phyloP scores from a whole-genome alignment of 1,284 basidiomycete genomes.

The Apiotrichum akiyoshidainum region DNA sequence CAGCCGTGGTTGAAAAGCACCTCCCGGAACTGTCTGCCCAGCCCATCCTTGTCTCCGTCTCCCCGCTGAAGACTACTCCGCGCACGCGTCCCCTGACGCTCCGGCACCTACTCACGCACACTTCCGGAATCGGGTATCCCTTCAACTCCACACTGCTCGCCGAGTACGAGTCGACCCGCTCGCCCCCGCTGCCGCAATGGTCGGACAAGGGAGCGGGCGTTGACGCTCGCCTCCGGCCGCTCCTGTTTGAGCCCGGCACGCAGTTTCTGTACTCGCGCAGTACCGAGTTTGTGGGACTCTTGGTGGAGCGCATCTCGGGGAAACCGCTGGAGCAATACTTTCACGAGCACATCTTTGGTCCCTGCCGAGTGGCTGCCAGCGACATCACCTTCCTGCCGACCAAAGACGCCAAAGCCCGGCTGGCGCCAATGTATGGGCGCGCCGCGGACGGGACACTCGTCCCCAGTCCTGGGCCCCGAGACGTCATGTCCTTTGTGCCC shows the following conservation, averaged over 20 bases:
- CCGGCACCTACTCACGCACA: slow-evolving; percentile 41
- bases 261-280: slow-evolving; percentile 14
- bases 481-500: too few species aligned
- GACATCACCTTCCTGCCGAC: slow-evolving; percentile 37
- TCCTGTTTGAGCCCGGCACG: slow-evolving; percentile 27
- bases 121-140: slow-evolving; percentile 17
- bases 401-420: slow-evolving; percentile 20
- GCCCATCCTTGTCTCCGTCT: slow-evolving; percentile 31
- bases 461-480: slow-evolving; percentile 27
- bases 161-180: slow-evolving; percentile 3
- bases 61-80: slow-evolving; percentile 22
- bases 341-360: slow-evolving; percentile 38
- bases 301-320: slow-evolving; percentile 16
- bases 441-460: slow-evolving; percentile 3
- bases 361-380: slow-evolving; percentile 26
- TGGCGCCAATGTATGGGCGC: slow-evolving; percentile 14
- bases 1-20: slow-evolving; percentile 21
- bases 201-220: too few species aligned
- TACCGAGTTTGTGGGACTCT: slow-evolving; percentile 20
- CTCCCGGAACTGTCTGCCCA: slow-evolving; percentile 35
- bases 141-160: slow-evolving; percentile 6
- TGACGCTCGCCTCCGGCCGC: too few species aligned
- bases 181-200: slow-evolving; percentile 1
- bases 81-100: slow-evolving; percentile 36
- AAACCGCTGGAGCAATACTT: slow-evolving; percentile 16